Conservation (phyloP, 2,329 filamentous ascomycete genomes). For the Aspergillus pseudonomiae region DNA sequence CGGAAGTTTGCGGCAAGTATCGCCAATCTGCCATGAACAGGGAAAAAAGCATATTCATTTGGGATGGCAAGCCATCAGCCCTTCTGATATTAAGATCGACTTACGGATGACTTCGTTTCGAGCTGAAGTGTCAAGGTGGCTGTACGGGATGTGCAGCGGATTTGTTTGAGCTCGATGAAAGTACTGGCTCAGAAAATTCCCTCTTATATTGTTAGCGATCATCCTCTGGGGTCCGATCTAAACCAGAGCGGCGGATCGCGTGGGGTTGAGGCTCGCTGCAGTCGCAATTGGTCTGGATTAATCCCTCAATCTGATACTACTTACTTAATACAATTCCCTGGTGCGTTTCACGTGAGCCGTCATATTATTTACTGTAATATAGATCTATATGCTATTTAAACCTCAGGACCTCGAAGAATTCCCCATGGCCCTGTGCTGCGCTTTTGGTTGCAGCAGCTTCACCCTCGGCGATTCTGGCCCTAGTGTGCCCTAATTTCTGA, state of each 20-base stretch:
- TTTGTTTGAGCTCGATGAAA: background rate
- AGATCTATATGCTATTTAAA: background rate
- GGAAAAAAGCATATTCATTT: background rate
- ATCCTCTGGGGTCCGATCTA: constrained; percentile 1
- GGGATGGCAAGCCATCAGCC: background rate
- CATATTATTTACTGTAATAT: background rate
- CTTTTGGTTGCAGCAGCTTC: background rate
- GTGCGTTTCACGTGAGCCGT: background rate
- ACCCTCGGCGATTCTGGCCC: background rate
- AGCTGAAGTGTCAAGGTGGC: constrained; percentile 5
- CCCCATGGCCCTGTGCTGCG: background rate
- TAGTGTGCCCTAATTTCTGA: background rate
- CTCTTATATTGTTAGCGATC: constrained; percentile 8
- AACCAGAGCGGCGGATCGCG: constrained; percentile 4
- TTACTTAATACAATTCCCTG: background rate
- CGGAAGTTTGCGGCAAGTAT: background rate
- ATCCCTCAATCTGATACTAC: constrained; percentile 14
- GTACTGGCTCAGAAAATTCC: constrained; percentile 16
- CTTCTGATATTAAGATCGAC: background rate
- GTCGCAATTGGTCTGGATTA: constrained; percentile 15
- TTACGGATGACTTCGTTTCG: constrained; percentile 1
- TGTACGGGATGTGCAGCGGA: background rate
- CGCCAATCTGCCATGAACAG: background rate
- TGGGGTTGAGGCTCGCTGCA: constrained; percentile 12
- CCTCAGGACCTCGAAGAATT: background rate